Evolutionary conservation across 305 asterid species (phyloP), one percentile per base, ranked within the genome.

Genomic region (Rubia tinctorum): DNA sequence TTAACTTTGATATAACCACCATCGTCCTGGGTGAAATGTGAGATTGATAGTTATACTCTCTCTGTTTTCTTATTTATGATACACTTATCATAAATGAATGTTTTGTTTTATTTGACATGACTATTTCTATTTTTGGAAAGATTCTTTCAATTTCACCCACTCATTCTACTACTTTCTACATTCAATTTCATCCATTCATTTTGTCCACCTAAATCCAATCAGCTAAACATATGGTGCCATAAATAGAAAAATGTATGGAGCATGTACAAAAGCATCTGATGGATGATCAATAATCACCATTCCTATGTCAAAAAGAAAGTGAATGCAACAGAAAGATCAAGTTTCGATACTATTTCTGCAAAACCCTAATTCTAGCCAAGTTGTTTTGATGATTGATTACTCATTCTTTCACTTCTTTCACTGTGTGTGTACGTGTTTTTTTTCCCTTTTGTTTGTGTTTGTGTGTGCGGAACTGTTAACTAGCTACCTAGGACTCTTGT

Each of bases 21-120:
- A 47, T 47, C 5, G 18, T 12, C 53, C 53, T 49, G 0, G 58
- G 58, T 51, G 20, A 51, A 45, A 45, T 11, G 53, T 45, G 15
- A 11, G 91, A 87, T 82, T 87, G 87, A 88, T 88, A 64, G 68
- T 65, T 66, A 64, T 58, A n/a, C n/a, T n/a, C n/a, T n/a, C n/a
- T n/a, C n/a, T n/a, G n/a, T n/a, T n/a, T n/a, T n/a, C n/a, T n/a
- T n/a, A n/a, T n/a, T n/a, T n/a, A n/a, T n/a, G n/a, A n/a, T n/a
- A n/a, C n/a, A n/a, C n/a, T n/a, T n/a, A n/a, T n/a, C n/a, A n/a
- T n/a, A n/a, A n/a, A n/a, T n/a, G n/a, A n/a, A n/a, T n/a, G n/a
- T n/a, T n/a, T n/a, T n/a, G n/a, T n/a, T n/a, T n/a, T n/a, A n/a
- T n/a, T n/a, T n/a, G n/a, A n/a, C n/a, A n/a, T n/a, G n/a, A n/a